Evolutionary conservation across 2,329 filamentous ascomycete species (phyloP).

Genomic region (Alternaria viburni): DNA sequence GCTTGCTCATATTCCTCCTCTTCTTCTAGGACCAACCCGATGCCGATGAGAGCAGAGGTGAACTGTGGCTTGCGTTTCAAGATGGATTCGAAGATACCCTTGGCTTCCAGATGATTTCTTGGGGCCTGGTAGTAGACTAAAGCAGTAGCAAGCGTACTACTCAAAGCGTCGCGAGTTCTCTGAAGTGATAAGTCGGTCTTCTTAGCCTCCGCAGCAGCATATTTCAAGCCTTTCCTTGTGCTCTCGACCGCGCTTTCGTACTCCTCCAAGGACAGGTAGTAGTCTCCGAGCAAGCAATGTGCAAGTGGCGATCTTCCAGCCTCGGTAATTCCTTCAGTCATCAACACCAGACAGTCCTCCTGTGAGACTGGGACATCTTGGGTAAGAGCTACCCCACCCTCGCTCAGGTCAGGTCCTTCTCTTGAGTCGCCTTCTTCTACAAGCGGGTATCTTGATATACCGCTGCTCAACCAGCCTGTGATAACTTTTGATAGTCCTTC

Average conservation of each 20-base stretch:
- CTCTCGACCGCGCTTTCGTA: constrained; percentile 81
- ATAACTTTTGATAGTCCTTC: constrained; percentile 83
- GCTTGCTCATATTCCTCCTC: constrained; percentile 87
- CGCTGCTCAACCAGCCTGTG: constrained; percentile 80
- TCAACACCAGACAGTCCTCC: constrained; percentile 80
- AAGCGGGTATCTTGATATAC: constrained; percentile 80
- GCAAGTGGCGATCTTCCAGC: constrained; percentile 74
- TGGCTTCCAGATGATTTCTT: constrained; percentile 86
- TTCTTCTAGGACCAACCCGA: constrained; percentile 91
- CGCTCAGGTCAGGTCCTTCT: constrained; percentile 54
- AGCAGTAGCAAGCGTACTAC: constrained; percentile 81
- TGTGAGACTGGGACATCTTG: constrained; percentile 67
- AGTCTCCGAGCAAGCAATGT: constrained; percentile 81
- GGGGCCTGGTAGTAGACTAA: constrained; percentile 90
- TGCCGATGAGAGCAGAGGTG: constrained; percentile 82
- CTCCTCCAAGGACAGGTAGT: constrained; percentile 85
- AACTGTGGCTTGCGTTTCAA: constrained; percentile 76
- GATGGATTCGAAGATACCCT: constrained; percentile 81
- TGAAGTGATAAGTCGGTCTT: constrained; percentile 73
- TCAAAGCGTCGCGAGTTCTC: constrained; percentile 69
- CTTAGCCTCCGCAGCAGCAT: constrained; percentile 64
- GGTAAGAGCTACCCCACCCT: constrained; percentile 45
- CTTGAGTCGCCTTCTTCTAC: constrained; percentile 44
- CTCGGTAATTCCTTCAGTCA: constrained; percentile 65
- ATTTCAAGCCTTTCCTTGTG: constrained; percentile 73